These are phyloP conservation scores for Malus orientalis DNA, from an alignment of 306 rosid genomes.

Conservation along the genomic window DNA sequence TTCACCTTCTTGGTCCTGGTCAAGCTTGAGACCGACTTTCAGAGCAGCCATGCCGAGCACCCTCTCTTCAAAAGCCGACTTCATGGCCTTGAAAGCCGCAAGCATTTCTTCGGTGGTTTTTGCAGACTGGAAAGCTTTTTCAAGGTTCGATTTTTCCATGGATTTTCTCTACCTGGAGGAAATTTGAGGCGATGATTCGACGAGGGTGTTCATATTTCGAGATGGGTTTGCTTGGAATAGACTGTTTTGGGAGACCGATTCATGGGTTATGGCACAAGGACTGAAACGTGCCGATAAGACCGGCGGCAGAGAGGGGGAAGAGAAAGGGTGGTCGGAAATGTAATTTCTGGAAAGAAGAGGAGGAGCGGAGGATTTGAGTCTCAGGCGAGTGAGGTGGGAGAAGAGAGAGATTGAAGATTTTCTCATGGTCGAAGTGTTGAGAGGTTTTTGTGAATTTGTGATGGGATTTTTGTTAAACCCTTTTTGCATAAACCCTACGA, in stretches of 20 bases:
- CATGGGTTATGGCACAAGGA: constrained; percentile 31
- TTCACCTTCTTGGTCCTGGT: constrained; percentile 82
- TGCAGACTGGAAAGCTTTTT: constrained; percentile 77
- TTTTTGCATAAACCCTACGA: constrained; percentile 34
- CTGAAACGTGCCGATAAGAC: constrained; percentile 26
- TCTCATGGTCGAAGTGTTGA: constrained; percentile 36
- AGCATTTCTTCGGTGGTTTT: constrained; percentile 56
- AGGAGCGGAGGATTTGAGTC: constrained; percentile 13
- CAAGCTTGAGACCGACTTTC: constrained; percentile 77
- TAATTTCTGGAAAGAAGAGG: constrained; percentile 21
- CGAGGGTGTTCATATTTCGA: constrained; percentile 49
- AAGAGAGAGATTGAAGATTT: constrained; percentile 41
- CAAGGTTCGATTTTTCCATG: constrained; percentile 53
- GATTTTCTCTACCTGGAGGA: constrained; percentile 63
- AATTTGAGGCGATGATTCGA: constrained; percentile 35
- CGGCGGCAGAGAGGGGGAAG: constrained; percentile 15
- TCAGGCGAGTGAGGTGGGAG: constrained; percentile 35
- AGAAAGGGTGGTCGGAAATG: constrained; percentile 23
- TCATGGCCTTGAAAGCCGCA: constrained; percentile 59
- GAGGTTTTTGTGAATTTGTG: not conserved
- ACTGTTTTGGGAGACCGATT: constrained; percentile 25
- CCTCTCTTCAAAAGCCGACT: constrained; percentile 46
- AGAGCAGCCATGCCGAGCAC: constrained; percentile 78
- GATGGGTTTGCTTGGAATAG: constrained; percentile 33
- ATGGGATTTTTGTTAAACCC: constrained; percentile 1